phyloP scores from a whole-genome alignment of 2,329 filamentous ascomycete species.

The Phoma sp. region DNA sequence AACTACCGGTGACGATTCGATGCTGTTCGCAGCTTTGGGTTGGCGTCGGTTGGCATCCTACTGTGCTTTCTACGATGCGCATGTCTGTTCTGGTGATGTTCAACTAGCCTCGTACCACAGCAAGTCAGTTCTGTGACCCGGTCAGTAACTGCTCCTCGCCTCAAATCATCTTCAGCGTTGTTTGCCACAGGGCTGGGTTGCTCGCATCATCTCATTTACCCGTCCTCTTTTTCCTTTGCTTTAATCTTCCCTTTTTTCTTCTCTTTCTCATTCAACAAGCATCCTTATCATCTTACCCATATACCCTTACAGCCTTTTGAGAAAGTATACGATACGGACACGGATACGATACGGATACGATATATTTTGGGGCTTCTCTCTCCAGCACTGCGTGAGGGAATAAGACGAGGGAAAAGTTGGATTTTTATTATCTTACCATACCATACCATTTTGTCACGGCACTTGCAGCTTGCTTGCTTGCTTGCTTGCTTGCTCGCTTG shows the following conservation, averaged over 20 bases:
- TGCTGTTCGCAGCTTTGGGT: not conserved
- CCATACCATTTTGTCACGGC: slow-evolving; percentile 5
- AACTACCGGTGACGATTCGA: not conserved
- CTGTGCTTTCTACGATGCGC: not conserved
- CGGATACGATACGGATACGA: no score
- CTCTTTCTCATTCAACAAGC: not conserved
- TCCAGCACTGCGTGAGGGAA: no score
- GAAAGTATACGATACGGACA: slow-evolving; percentile 10
- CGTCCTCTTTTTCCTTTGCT: not conserved
- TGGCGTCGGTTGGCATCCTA: not conserved
- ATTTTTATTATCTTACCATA: no score
- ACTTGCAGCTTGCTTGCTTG: not conserved
- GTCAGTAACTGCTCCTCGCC: not conserved
- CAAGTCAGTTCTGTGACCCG: not conserved
- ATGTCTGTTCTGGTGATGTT: not conserved
- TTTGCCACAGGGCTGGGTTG: slow-evolving; percentile 19
- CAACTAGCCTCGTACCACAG: not conserved
- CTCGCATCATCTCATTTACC: not conserved
- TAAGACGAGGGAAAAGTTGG: slow-evolving; percentile 12
- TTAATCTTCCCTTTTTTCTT: not conserved
- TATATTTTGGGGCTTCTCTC: not conserved
- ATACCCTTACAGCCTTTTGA: slow-evolving; percentile 17
- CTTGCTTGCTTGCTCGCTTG: no score
- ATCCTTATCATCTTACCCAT: slow-evolving; percentile 14
- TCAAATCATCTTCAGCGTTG: slow-evolving; percentile 11